Evolutionary conservation across 1,284 basidiomycete species (phyloP), one percentile per base, ranked within the genome.

Genomic region (Mycosarcoma mackinlayi): DNA sequence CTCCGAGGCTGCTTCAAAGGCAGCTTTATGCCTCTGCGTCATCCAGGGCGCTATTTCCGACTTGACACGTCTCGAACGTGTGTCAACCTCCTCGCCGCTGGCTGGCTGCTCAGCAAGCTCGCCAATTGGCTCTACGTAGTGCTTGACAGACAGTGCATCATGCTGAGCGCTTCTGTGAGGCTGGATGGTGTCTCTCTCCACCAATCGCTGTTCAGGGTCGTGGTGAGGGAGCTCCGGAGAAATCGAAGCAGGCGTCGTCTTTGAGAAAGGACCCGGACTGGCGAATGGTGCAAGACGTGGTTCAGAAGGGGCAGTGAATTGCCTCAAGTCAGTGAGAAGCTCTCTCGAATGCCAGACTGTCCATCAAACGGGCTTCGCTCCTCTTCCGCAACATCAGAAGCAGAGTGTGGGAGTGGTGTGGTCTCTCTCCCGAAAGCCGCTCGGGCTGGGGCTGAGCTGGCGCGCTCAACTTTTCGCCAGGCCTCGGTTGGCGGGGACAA

Each of bases 31-130:
- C 23, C 51, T 39, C 8, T 40, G 40, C 4, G 62, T 65, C 62
- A 59, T 59, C 56, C 62, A 59, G 0, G 56, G 56, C 18, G 56
- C 62, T 9, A 59, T 59, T 21, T 55, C 51, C 3, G 62, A 65
- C 18, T 65, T 54, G 39, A 27, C 14, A 19, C 41, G 25, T 28
- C 50, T 54, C n/a, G 38, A 24, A 9, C 35, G n/a, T 3, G 23
- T 24, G 14, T 4, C 16, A 4, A 37, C 21, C 27, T 35, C 34
- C n/a, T 16, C 23, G 18, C 8, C 23, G 14, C 18, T 14, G 16
- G 35, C 30, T 35, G 28, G 10, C 1, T 50, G 40, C 25, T 35
- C 35, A 24, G 28, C 5, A 6, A n/a, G n/a, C 16, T 35, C 6
- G 1, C 7, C 34, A 16, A 18, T n/a, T 4, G 34, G 34, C n/a